Percentiles rank a stretch among this genome's conserved stretches.
These are phyloP conservation scores for Daedaleopsis sinensis DNA, from an alignment of 768 basidiomycete genomes.

Conservation along the genomic window DNA sequence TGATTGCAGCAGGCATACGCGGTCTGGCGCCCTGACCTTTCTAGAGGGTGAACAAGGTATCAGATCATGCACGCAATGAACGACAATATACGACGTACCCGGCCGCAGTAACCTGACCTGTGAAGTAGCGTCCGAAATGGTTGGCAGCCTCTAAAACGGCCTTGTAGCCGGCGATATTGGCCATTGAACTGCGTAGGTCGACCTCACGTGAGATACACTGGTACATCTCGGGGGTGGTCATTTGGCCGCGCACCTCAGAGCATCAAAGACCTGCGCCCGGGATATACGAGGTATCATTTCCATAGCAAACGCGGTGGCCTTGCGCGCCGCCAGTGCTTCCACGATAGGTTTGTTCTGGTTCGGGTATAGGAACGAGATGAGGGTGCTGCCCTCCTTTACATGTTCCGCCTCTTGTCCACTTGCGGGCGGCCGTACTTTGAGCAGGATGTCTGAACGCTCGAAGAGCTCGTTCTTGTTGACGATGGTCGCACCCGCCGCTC, in stretches of 20 bases:
- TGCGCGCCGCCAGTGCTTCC: slow-evolving; percentile 65
- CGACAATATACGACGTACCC: slow-evolving; percentile 53
- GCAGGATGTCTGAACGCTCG: slow-evolving; percentile 69
- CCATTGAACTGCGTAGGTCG: slow-evolving; percentile 68
- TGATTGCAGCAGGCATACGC: background rate
- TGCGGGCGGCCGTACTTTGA: slow-evolving; percentile 84
- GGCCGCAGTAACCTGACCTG: slow-evolving; percentile 90
- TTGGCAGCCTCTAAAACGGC: slow-evolving; percentile 90
- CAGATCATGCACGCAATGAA: background rate
- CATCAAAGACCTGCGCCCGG: slow-evolving; percentile 89
- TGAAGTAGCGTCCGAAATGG: slow-evolving; percentile 86
- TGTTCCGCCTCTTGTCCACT: slow-evolving; percentile 59
- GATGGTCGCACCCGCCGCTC: slow-evolving; percentile 76
- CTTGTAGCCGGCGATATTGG: slow-evolving; percentile 94
- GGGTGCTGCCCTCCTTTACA: slow-evolving; percentile 74
- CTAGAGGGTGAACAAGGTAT: slow-evolving; percentile 28
- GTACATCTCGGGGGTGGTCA: background rate
- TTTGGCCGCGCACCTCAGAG: slow-evolving; percentile 59
- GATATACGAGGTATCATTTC: slow-evolving; percentile 92
- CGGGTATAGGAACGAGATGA: slow-evolving; percentile 86
- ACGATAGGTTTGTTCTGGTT: slow-evolving; percentile 78
- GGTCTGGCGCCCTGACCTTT: slow-evolving; percentile 39
- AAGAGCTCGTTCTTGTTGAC: slow-evolving; percentile 76
- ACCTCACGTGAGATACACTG: background rate
- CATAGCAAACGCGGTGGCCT: slow-evolving; percentile 83